phyloP scores from a whole-genome alignment of 768 basidiomycete species.

The Calvatia gigantea region DNA sequence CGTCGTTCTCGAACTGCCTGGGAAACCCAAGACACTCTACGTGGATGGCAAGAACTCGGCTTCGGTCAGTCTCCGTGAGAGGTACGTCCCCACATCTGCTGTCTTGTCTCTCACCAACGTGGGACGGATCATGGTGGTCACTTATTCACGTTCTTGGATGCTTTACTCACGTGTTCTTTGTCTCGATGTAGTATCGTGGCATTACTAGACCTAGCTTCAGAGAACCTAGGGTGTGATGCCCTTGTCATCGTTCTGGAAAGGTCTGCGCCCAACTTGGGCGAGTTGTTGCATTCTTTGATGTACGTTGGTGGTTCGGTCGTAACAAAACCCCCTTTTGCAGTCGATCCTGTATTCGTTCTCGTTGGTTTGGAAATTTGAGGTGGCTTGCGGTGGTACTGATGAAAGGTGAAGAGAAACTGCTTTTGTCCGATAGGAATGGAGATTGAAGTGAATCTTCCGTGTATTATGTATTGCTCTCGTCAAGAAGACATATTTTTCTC shows the following conservation, averaged over 20 bases:
- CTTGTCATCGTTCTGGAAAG: conserved; percentile 80
- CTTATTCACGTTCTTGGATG: background rate
- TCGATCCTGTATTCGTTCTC: conserved; percentile 74
- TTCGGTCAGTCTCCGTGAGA: conserved; percentile 77
- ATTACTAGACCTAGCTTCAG: conserved; percentile 84
- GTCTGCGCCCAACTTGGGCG: conserved; percentile 63
- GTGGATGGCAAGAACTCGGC: conserved; percentile 83
- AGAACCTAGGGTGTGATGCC: conserved; percentile 72
- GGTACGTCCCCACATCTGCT: conserved; percentile 39
- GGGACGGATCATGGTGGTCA: conserved; percentile 10
- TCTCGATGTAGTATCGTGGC: conserved; percentile 69
- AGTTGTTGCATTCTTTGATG: conserved; percentile 85
- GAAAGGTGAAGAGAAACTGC: conserved; percentile 2
- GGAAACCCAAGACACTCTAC: conserved; percentile 71
- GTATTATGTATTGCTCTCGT: too few species aligned
- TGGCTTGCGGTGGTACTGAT: background rate
- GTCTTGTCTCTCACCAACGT: conserved; percentile 3
- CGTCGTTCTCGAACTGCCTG: conserved; percentile 72
- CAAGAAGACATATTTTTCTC: too few species aligned
- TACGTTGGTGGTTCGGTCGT: conserved; percentile 88
- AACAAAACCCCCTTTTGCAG: conserved; percentile 73
- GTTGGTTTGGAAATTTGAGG: conserved; percentile 79
- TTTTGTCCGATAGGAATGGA: background rate
- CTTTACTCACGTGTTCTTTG: conserved; percentile 12
- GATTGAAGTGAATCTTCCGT: background rate